Conservation (phyloP, 352 stramenopile genomes). For the Aphanomyces stellatus region DNA sequence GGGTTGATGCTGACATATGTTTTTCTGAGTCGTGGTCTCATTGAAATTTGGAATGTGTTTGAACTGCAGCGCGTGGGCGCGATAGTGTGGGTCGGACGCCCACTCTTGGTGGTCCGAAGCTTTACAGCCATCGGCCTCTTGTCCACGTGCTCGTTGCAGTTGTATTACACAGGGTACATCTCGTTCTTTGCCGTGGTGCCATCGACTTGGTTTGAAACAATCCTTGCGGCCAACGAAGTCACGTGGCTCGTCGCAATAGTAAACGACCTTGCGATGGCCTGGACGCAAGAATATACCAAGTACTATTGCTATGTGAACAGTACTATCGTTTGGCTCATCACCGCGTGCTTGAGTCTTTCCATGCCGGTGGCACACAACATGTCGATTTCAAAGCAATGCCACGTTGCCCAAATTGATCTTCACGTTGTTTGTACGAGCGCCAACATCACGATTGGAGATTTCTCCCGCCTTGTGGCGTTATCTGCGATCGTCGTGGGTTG, state of each 20-base stretch:
- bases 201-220: background rate
- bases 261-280: background rate
- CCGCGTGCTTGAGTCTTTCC: background rate
- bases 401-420: background rate
- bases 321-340: background rate
- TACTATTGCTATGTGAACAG: background rate
- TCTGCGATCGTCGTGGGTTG: background rate
- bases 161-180: background rate
- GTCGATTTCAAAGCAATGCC: background rate
- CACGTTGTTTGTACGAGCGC: background rate
- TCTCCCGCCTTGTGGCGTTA: background rate
- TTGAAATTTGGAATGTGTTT: conserved; percentile 1
- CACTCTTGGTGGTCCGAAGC: conserved; percentile 7
- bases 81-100: conserved; percentile 15
- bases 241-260: conserved; percentile 12
- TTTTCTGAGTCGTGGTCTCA: background rate
- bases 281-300: background rate
- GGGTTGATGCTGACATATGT: conserved; percentile 2
- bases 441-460: background rate
- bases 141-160: background rate
- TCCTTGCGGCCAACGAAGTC: conserved; percentile 11
- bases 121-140: background rate
- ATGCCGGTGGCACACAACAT: background rate
- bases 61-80: conserved; percentile 8
- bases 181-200: background rate